phyloP scores from a whole-genome alignment of 108 stramenopile genomes.

The Nitzschia sp. region DNA sequence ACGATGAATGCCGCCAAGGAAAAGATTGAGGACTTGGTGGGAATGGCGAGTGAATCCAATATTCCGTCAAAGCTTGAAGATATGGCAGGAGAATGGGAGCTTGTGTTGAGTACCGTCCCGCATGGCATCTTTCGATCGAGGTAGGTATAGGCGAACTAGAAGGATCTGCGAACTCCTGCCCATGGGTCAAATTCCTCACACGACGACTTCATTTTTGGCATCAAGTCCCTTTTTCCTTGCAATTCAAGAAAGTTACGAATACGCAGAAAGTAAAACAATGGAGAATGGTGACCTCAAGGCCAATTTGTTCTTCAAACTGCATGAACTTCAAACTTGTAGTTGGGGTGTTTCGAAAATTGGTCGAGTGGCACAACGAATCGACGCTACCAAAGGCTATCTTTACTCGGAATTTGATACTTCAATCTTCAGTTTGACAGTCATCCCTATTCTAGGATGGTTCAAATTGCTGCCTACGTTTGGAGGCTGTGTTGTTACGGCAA shows the following conservation, averaged over 20 bases:
- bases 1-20: slow-evolving; percentile 63
- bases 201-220: background rate
- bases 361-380: slow-evolving; percentile 84
- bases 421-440: slow-evolving; percentile 81
- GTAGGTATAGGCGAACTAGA: background rate
- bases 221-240: slow-evolving; percentile 87
- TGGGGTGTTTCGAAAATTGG: slow-evolving; percentile 91
- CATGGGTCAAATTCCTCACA: background rate
- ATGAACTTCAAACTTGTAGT: slow-evolving; percentile 92
- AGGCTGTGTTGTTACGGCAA: slow-evolving; percentile 87
- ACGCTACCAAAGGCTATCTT: slow-evolving; percentile 53
- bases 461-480: slow-evolving; percentile 91
- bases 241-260: slow-evolving; percentile 84
- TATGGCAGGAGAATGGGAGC: slow-evolving; percentile 85
- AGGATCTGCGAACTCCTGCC: too few species aligned
- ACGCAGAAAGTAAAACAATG: slow-evolving; percentile 65
- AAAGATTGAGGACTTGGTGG: slow-evolving; percentile 67
- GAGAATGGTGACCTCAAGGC: slow-evolving; percentile 61
- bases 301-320: slow-evolving; percentile 89
- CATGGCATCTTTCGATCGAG: slow-evolving; percentile 84
- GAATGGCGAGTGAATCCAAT: slow-evolving; percentile 28
- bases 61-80: slow-evolving; percentile 55
- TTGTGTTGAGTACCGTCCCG: slow-evolving; percentile 80
- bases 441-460: slow-evolving; percentile 93
- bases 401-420: slow-evolving; percentile 84